Base-by-base conservation (phyloP, 1,139 yeast genomes). In the Petasospora rhodanensis region DNA sequence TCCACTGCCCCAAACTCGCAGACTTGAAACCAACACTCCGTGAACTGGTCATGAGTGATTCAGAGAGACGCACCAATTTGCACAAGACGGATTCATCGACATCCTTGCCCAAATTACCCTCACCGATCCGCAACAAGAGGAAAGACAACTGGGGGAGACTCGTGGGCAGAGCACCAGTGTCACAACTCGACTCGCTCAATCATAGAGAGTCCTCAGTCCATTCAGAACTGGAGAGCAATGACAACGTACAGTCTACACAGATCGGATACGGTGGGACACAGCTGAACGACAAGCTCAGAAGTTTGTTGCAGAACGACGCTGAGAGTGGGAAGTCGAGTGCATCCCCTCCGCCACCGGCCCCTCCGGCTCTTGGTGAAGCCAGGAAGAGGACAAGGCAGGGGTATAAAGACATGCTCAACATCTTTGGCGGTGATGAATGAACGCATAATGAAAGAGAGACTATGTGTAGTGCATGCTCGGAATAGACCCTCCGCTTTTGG, bases 1-100 rank as follows among this genome's bases (percentile, higher is more conserved):
- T 76, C 4, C 73, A 60, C 52, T 74, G 74, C 7, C 76, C 76
- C 5, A 52, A 43, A 24, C 32, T 45, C 4, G 29, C 31, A 5
- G 37, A 43, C 18, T 28, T 49, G 13, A 41, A 42, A 18, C 34
- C 37, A 6, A 23, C 31, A 15, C 14, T 41, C 7, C 32, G 31
- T n/a, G 26, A 32, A 9, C 24, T 32, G 18, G 38, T 40, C 7
- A 16, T 32, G 22, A 31, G 37, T 14, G 34, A 29, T 13, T 18
- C 34, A 5, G 30, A 36, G 13, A 19, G 28, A 16, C 20, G 12
- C 5, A 12, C 29, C 14, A 13, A 15, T 8, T 16, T 20, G 14
- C 32, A 36, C 18, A 18, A 24, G 13, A 24, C 32, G 7, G 29
- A 31, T 15, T 28, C 42, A 3, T 35, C 41, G 5, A 27, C 38